Evolutionary conservation across 2,329 filamentous ascomycete species (phyloP), one percentile per base, ranked within the genome.

Genomic region (Dothistroma pini): DNA sequence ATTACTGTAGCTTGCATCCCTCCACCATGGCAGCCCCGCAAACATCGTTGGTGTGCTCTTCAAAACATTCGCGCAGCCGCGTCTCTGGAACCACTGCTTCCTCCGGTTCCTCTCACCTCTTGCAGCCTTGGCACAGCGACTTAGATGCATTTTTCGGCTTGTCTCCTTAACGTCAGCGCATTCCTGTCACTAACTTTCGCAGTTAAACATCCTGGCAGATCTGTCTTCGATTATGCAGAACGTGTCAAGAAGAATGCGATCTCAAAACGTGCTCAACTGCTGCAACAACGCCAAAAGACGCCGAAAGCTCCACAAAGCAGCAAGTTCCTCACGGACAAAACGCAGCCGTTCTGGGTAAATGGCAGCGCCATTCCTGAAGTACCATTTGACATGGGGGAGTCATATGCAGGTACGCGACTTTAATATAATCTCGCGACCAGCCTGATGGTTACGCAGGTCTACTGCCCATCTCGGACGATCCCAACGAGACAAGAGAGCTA

Each of bases 391-490:
- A 75, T 79, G 64, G 76, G 75, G 57, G 77, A 79, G 62, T 74
- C 70, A 5, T 79, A 79, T 49, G 76, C 77, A 32, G 60, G 38
- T 44, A 16, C 38, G 38, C n/a, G 38, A 16, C 38, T 16, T 25
- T 38, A 25, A 3, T 52, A 10, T 4, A 2, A 29, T 21, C 14
- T 21, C n/a, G 14, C 32, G 14, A 12, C 25, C 19, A 10, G 31
- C 44, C 38, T 57, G 56, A 63, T 31, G 35, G 29, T 29, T 9
- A 22, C 22, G 11, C 51, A 44, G 38, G 77, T 38, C 75, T 83
- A 3, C 70, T 87, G 7, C 83, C 84, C 4, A 84, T 87, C 65
- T 80, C 80, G 50, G 73, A 72, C 58, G 73, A 68, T 64, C 58
- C 75, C 10, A 80, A 82, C 61, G 77, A 80, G 38, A 75, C 76